Evolutionary conservation across 768 basidiomycete species (phyloP).

Genomic region (Kwoniella dejecticola): DNA sequence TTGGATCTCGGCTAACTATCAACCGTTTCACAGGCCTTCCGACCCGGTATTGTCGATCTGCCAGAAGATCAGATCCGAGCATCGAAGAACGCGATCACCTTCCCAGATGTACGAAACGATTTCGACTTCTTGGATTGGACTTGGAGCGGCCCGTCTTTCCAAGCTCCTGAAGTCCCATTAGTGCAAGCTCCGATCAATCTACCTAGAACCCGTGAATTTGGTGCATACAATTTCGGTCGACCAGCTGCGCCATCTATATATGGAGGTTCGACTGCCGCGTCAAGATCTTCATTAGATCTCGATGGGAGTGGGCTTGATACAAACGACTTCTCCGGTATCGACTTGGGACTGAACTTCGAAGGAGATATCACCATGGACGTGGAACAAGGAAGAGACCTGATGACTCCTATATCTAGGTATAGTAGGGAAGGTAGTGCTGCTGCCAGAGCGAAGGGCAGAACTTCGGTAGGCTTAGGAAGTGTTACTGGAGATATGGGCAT

Average conservation of each 20-base stretch:
- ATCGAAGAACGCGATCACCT: constrained; percentile 82
- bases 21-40: constrained; percentile 75
- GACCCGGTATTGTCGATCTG: constrained; percentile 92
- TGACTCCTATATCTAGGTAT: constrained; percentile 22
- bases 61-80: constrained; percentile 90
- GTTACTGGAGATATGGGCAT: constrained; percentile 5
- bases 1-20: constrained; percentile 6
- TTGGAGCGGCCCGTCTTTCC: constrained; percentile 62
- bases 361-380: constrained; percentile 34
- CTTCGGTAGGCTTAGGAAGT: constrained; percentile 16
- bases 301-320: constrained; percentile 41
- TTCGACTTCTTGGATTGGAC: constrained; percentile 58
- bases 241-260: constrained; percentile 42
- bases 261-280: constrained; percentile 28
- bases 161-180: constrained; percentile 20
- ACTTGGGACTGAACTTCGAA: constrained; percentile 37
- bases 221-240: constrained; percentile 47
- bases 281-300: constrained; percentile 34
- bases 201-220: constrained; percentile 35
- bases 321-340: constrained; percentile 49
- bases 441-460: constrained; percentile 9
- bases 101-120: constrained; percentile 66
- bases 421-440: constrained; percentile 29
- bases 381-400: constrained; percentile 36
- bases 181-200: constrained; percentile 26